Evolutionary conservation across 1,284 basidiomycete species (phyloP).

Genomic region (Pseudozyma tsukubaensis): DNA sequence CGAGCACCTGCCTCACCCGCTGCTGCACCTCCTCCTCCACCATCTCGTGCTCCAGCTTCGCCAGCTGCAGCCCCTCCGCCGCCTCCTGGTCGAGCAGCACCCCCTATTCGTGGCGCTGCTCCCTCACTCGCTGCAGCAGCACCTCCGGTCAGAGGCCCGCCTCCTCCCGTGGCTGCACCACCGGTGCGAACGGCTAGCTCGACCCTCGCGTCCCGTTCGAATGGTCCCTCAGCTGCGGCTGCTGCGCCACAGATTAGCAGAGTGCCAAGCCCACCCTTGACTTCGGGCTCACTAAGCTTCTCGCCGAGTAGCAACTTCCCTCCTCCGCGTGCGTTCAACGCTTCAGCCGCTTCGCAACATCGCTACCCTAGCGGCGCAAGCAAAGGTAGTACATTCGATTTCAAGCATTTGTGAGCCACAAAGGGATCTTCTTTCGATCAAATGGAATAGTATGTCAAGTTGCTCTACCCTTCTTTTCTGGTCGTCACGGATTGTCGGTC

Average conservation of each 20-base stretch:
- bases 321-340: constrained; percentile 43
- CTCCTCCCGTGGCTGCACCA: constrained; percentile 71
- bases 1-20: constrained; percentile 14
- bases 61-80: constrained; percentile 74
- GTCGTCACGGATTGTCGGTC: too few relatives aligned
- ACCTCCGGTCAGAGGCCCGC: constrained; percentile 75
- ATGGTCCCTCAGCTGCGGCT: constrained; percentile 15
- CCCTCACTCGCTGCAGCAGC: constrained; percentile 76
- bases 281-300: constrained; percentile 39
- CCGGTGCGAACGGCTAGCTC: constrained; percentile 54
- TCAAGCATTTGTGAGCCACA: constrained; percentile 9
- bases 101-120: constrained; percentile 75
- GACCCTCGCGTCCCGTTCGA: constrained; percentile 23
- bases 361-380: constrained; percentile 39
- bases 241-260: constrained; percentile 8
- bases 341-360: constrained; percentile 35
- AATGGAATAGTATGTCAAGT: neutral
- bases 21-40: constrained; percentile 63
- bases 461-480: too few relatives aligned
- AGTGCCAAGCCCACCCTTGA: constrained; percentile 40
- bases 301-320: constrained; percentile 38
- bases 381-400: constrained; percentile 46
- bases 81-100: constrained; percentile 79
- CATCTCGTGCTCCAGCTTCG: neutral
- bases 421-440: neutral